Conservation (phyloP, 1,284 basidiomycete species). For the Puccinia coronata region DNA sequence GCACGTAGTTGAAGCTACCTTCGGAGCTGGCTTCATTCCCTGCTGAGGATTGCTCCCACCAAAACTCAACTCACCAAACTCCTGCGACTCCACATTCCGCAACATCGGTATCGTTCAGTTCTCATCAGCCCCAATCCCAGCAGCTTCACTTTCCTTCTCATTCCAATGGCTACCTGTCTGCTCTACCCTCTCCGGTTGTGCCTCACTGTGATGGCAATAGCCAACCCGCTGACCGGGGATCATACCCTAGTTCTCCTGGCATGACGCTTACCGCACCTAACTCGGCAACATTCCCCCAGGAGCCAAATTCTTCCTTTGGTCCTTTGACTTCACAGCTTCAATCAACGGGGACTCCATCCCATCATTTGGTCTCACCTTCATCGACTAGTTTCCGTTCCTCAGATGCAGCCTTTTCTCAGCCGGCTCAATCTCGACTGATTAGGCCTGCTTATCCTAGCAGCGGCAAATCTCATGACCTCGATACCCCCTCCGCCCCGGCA, state of each 20-base stretch:
- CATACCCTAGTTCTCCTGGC: slow-evolving; percentile 38
- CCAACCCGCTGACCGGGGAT: neutral
- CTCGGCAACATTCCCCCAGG: slow-evolving; percentile 28
- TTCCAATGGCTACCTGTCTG: slow-evolving; percentile 32
- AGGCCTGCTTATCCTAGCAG: slow-evolving; percentile 11
- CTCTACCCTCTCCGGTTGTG: slow-evolving; percentile 16
- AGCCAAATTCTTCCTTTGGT: slow-evolving; percentile 11
- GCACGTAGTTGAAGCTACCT: slow-evolving; percentile 2
- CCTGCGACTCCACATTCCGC: slow-evolving; percentile 22
- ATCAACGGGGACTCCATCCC: neutral
- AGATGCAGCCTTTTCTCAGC: slow-evolving; percentile 26
- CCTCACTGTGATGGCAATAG: neutral
- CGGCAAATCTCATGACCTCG: neutral
- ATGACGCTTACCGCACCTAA: slow-evolving; percentile 27
- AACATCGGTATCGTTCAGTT: slow-evolving; percentile 7
- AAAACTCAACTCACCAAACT: neutral
- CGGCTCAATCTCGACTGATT: neutral
- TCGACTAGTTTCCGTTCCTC: neutral
- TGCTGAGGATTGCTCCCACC: neutral
- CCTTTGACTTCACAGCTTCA: neutral
- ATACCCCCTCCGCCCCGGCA: neutral
- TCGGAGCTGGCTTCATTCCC: slow-evolving; percentile 30
- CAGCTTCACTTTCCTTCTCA: slow-evolving; percentile 10
- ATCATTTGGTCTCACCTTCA: slow-evolving; percentile 5
- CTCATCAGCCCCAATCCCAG: slow-evolving; percentile 1